phyloP scores from a whole-genome alignment of 2,329 filamentous ascomycete genomes.

The Calonectria hongkongensis region DNA sequence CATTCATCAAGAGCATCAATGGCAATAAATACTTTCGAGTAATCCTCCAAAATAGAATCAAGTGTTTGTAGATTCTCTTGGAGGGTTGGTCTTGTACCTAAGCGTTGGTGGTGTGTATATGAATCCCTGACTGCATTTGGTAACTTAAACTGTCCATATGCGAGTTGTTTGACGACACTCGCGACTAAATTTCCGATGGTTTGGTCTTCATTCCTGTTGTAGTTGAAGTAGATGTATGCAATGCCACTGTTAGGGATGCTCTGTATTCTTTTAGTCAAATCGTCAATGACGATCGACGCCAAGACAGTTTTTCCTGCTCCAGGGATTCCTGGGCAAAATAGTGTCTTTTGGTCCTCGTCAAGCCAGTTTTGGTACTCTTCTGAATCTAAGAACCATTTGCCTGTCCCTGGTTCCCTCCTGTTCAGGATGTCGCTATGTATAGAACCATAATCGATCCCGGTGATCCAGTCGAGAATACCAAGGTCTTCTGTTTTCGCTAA shows the following conservation, averaged over 20 bases:
- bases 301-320: not conserved
- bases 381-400: constrained; percentile 65
- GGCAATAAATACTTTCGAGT: constrained; percentile 41
- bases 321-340: constrained; percentile 62
- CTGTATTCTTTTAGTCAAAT: not conserved
- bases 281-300: not conserved
- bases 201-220: not conserved
- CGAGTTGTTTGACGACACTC: not conserved
- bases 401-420: constrained; percentile 59
- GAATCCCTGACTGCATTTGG: not conserved
- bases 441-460: constrained; percentile 56
- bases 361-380: constrained; percentile 57
- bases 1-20: constrained; percentile 55
- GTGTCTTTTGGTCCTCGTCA: constrained; percentile 42
- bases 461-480: constrained; percentile 30
- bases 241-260: not conserved
- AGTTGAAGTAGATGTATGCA: constrained; percentile 16
- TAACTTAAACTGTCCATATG: not conserved
- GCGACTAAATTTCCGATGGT: not conserved
- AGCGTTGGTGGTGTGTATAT: not conserved
- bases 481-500: not conserved
- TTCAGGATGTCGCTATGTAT: constrained; percentile 62
- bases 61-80: not conserved
- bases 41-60: not conserved
- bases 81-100: not conserved